Evolutionary conservation across 805 yeast genomes (phyloP), one percentile per base, ranked within the genome.

Genomic region (Candida jianshihensis): DNA sequence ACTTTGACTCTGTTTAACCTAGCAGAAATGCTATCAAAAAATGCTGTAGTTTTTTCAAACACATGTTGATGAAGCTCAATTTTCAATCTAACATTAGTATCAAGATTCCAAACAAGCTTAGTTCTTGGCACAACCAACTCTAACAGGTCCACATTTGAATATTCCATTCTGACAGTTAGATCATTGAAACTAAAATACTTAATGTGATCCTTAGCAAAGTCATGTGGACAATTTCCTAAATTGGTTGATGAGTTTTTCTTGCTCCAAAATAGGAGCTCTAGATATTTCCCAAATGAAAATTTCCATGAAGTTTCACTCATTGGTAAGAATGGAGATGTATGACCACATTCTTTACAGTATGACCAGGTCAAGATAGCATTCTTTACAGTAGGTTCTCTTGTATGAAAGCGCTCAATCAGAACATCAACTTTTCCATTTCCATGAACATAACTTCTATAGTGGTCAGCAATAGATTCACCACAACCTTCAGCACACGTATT

Each of bases 271-370:
- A 82, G 66, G 17, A 89, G 63, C 61, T 92, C 97, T 18, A 92
- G 63, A 54, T 84, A 92, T 53, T 94, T 94, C 1, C 97, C 98
- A 59, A 92, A 81, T 0, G 97, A 90, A 44, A 79, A 80, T 51
- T 81, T 87, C 81, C 94, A 89, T 0, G 97, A 79, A 27, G 78
- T 78, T 33, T 87, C 90, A 48, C 84, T 82, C 81, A 94, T 76
- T 15, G 85, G 84, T 12, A 80, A 61, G 6, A 82, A 77, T 0
- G 96, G 92, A 3, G 95, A 78, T 0, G 81, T 67, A 26, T 69
- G 72, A 12, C 78, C 73, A 56, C 99, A 92, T 34, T 67, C 69
- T 39, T 81, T 84, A 57, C 99, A 92, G 46, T 72, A 78, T 54
- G 95, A 84, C 98, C 98, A 92, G 65, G 89, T 81, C 36, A 88